Percentiles rank a stretch among this genome's conserved stretches.
Conservation (phyloP, 192 early-diverging fungal species). For the Umbelopsis sp. region DNA sequence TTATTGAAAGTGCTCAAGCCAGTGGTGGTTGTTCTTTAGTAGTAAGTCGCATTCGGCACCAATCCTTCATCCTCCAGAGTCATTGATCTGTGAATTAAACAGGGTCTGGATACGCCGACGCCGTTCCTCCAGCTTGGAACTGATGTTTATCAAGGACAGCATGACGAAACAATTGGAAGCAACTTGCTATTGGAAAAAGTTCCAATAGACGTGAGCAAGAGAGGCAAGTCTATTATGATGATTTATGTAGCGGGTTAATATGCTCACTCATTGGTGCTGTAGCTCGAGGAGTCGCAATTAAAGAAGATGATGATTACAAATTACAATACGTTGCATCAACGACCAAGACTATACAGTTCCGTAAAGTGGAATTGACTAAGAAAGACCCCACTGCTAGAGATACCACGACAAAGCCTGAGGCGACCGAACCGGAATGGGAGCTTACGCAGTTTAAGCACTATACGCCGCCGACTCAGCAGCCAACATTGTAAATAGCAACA, state of each 20-base stretch:
- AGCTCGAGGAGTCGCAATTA: background rate
- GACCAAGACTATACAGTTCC: background rate
- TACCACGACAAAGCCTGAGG: background rate
- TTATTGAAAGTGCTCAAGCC: background rate
- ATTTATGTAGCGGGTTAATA: background rate
- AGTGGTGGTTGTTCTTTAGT: background rate
- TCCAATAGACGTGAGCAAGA: background rate
- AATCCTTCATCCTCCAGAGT: background rate
- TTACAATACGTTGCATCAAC: background rate
- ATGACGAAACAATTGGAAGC: slow-evolving; percentile 10
- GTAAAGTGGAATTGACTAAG: background rate
- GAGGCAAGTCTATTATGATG: background rate
- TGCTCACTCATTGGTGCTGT: background rate
- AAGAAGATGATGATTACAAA: background rate
- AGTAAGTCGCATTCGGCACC: background rate
- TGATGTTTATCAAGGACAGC: slow-evolving; percentile 3
- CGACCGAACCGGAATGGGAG: background rate
- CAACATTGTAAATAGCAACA: too few relatives aligned
- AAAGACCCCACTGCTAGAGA: background rate
- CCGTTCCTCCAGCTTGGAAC: slow-evolving; percentile 6
- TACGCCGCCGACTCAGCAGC: too few relatives aligned
- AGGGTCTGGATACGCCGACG: slow-evolving; percentile 8
- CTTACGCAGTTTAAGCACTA: background rate
- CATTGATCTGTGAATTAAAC: background rate
- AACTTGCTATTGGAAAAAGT: slow-evolving; percentile 11